Conservation (phyloP, 2,329 filamentous ascomycete species). For the Fusarium concolor region DNA sequence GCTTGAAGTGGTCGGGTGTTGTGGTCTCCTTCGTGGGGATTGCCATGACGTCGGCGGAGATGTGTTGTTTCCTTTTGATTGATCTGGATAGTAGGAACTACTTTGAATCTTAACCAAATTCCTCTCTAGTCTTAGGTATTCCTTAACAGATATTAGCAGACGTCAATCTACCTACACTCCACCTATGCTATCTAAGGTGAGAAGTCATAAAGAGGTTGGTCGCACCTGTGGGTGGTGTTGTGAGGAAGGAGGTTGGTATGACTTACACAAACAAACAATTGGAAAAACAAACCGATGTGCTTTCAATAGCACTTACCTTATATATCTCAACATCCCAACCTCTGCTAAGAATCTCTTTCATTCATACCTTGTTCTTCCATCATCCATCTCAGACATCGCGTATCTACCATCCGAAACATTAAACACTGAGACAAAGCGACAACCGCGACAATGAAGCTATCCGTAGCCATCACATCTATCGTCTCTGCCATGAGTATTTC, state of each 20-base stretch:
- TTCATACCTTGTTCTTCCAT: slow-evolving; percentile 14
- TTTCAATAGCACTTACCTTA: not conserved
- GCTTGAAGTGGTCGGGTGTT: not conserved
- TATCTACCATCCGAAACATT: not conserved
- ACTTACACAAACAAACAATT: not conserved
- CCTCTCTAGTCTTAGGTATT: too few species aligned
- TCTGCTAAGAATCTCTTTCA: slow-evolving; percentile 20
- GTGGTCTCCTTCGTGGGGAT: not conserved
- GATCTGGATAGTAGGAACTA: not conserved
- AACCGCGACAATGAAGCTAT: slow-evolving; percentile 49
- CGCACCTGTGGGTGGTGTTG: slow-evolving; percentile 6
- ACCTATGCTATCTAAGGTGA: too few species aligned
- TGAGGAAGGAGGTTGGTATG: slow-evolving; percentile 35
- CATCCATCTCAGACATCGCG: not conserved
- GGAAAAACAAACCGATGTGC: slow-evolving; percentile 5
- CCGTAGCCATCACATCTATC: slow-evolving; percentile 35
- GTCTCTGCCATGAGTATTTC: slow-evolving; percentile 40
- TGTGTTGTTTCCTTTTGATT: not conserved
- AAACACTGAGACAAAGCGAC: not conserved
- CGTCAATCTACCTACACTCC: too few species aligned
- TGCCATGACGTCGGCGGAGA: slow-evolving; percentile 36
- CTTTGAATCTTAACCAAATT: too few species aligned
- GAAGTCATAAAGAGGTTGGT: slow-evolving; percentile 39
- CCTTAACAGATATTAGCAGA: too few species aligned
- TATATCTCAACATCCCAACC: slow-evolving; percentile 25